Conservation (phyloP, 306 rosid genomes). For the Chamaecrista fasciculata region DNA sequence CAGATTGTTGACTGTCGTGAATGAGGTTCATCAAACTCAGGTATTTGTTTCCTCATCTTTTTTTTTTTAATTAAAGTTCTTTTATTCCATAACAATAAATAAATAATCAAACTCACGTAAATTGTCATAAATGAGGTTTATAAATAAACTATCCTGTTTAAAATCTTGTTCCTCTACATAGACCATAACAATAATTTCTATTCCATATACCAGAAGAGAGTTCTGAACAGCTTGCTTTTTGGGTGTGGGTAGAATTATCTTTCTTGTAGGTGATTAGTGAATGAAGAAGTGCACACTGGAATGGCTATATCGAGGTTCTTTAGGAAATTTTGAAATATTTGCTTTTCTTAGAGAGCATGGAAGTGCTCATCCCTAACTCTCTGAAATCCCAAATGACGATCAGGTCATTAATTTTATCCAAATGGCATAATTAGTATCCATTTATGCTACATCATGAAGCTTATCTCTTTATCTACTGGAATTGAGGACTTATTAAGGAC, state of each 20-base stretch:
- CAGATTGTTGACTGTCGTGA: constrained; percentile 67
- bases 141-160: too few species aligned
- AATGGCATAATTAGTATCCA: not conserved
- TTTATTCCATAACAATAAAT: too few species aligned
- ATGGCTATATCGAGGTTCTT: not conserved
- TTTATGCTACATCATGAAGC: not conserved
- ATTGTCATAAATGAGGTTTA: too few species aligned
- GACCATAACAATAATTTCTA: not conserved
- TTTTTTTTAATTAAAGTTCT: too few species aligned
- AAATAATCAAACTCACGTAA: too few species aligned
- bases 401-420: not conserved
- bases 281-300: not conserved
- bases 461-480: not conserved
- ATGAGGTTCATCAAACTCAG: constrained; percentile 66
- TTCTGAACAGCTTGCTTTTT: not conserved
- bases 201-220: not conserved
- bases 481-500: not conserved
- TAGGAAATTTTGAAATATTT: not conserved
- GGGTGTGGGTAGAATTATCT: not conserved
- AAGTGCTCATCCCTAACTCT: not conserved
- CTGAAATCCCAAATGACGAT: not conserved
- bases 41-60: constrained; percentile 33
- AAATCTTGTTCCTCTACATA: too few species aligned
- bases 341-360: not conserved
- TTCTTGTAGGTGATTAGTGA: not conserved